Percentiles rank a stretch among this genome's conserved stretches.
phyloP scores from a whole-genome alignment of 495 filamentous ascomycete genomes.

The Talaromyces trachyspermus region DNA sequence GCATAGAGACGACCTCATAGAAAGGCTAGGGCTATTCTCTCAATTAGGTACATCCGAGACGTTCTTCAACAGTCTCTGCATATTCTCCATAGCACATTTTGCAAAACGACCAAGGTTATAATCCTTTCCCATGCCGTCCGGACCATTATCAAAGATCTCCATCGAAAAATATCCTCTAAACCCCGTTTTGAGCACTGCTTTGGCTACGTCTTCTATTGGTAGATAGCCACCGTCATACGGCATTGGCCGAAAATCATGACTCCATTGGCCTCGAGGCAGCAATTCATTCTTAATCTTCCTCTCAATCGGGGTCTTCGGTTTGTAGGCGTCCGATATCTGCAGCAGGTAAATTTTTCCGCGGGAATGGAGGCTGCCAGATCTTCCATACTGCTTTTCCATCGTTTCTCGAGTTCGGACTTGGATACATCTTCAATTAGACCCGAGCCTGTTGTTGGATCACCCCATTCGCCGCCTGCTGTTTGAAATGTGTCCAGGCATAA shows the following conservation, averaged over 20 bases:
- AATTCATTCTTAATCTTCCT: constrained; percentile 37
- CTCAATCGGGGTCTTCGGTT: constrained; percentile 44
- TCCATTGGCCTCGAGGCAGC: constrained; percentile 60
- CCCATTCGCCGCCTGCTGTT: constrained; percentile 67
- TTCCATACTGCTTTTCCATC: constrained; percentile 45
- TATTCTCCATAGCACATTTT: constrained; percentile 50
- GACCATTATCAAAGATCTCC: constrained; percentile 68
- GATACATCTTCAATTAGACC: constrained; percentile 45
- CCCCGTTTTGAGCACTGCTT: constrained; percentile 62
- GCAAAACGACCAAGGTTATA: constrained; percentile 54
- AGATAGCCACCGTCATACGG: constrained; percentile 69
- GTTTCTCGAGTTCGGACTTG: constrained; percentile 34
- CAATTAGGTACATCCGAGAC: constrained; percentile 24
- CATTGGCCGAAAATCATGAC: constrained; percentile 61
- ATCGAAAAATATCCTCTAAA: constrained; percentile 67
- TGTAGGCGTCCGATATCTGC: constrained; percentile 77
- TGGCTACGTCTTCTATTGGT: constrained; percentile 56
- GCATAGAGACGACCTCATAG: too few species aligned
- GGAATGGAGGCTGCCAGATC: constrained; percentile 51
- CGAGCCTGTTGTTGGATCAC: constrained; percentile 59
- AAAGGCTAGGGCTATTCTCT: too few species aligned
- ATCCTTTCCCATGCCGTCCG: constrained; percentile 48
- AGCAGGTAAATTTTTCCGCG: constrained; percentile 67
- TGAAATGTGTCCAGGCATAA: constrained; percentile 82
- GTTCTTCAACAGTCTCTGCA: constrained; percentile 45